Conservation (phyloP, 2,329 filamentous ascomycete genomes). For the Tolypocladium capitatum region DNA sequence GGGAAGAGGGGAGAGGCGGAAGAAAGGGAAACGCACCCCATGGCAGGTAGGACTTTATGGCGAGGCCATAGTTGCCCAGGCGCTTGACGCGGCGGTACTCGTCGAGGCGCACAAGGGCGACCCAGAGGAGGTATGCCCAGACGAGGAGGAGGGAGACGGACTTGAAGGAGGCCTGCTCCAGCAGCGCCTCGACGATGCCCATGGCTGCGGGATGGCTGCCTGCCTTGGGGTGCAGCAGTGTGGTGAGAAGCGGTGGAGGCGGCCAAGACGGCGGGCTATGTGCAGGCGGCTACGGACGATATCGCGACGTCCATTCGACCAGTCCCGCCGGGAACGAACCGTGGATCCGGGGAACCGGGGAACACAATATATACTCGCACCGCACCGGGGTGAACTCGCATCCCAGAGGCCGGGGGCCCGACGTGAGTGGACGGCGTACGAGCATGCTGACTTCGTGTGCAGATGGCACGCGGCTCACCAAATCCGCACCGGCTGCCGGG, state of each 20-base stretch:
- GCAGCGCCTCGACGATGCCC: slow-evolving; percentile 35
- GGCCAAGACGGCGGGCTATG: no score
- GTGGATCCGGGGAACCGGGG: no score
- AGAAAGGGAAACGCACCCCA: slow-evolving; percentile 25
- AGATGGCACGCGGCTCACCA: no score
- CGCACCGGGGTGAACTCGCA: no score
- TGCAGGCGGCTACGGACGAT: neutral
- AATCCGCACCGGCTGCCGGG: no score
- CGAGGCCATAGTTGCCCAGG: slow-evolving; percentile 29
- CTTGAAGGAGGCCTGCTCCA: slow-evolving; percentile 30
- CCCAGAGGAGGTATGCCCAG: slow-evolving; percentile 23
- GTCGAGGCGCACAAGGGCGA: slow-evolving; percentile 22
- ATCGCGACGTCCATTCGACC: neutral
- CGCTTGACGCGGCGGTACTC: slow-evolving; percentile 30
- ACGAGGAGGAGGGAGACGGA: slow-evolving; percentile 22
- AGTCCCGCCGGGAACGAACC: no score
- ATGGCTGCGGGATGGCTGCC: slow-evolving; percentile 16
- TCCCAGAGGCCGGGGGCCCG: no score
- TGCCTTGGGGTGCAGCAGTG: neutral
- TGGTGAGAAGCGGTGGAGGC: no score
- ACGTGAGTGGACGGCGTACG: no score
- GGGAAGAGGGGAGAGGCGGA: neutral
- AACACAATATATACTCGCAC: no score
- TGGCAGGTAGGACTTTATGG: slow-evolving; percentile 25
- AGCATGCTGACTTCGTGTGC: no score